Percentiles rank a stretch among this genome's conserved stretches.
Conservation (phyloP, 2,329 filamentous ascomycete species). For the Trichoderma sp. region DNA sequence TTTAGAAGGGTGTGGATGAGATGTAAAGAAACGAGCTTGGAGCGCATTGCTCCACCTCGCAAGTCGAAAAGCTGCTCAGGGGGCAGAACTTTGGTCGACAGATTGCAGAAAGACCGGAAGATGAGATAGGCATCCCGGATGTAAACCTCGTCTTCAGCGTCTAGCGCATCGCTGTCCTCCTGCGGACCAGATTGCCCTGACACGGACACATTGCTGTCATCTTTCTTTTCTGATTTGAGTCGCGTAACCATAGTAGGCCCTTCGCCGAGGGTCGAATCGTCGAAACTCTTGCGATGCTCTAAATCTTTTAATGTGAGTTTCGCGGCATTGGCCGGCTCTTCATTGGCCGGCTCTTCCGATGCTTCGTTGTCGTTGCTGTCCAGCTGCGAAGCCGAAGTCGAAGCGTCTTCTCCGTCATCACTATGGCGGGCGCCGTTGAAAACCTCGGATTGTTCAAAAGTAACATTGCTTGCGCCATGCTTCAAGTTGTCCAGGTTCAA, state of each 20-base stretch:
- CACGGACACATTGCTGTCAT: slow-evolving; percentile 47
- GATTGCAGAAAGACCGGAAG: slow-evolving; percentile 95
- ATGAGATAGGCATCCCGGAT: slow-evolving; percentile 96
- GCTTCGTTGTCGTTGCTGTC: slow-evolving; percentile 37
- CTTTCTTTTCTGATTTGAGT: slow-evolving; percentile 54
- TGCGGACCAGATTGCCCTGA: slow-evolving; percentile 59
- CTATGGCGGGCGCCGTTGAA: slow-evolving; percentile 46
- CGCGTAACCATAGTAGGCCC: slow-evolving; percentile 70
- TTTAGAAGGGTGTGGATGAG: slow-evolving; percentile 94
- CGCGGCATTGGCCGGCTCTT: slow-evolving; percentile 45
- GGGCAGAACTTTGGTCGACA: slow-evolving; percentile 88
- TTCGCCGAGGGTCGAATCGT: slow-evolving; percentile 68
- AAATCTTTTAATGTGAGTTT: slow-evolving; percentile 70
- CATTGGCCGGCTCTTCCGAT: slow-evolving; percentile 41
- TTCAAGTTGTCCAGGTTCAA: slow-evolving; percentile 59
- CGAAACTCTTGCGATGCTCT: slow-evolving; percentile 69
- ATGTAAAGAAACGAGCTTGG: slow-evolving; percentile 92
- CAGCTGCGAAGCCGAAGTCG: slow-evolving; percentile 39
- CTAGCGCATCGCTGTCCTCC: slow-evolving; percentile 63
- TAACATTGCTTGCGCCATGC: slow-evolving; percentile 56
- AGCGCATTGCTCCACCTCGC: slow-evolving; percentile 94
- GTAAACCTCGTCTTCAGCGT: slow-evolving; percentile 89
- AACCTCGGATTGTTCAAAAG: slow-evolving; percentile 53
- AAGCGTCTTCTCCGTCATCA: slow-evolving; percentile 43
- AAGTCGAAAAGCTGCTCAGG: slow-evolving; percentile 92